Evolutionary conservation across 768 basidiomycete species (phyloP).

Genomic region (Sporobolomyces phaffii): DNA sequence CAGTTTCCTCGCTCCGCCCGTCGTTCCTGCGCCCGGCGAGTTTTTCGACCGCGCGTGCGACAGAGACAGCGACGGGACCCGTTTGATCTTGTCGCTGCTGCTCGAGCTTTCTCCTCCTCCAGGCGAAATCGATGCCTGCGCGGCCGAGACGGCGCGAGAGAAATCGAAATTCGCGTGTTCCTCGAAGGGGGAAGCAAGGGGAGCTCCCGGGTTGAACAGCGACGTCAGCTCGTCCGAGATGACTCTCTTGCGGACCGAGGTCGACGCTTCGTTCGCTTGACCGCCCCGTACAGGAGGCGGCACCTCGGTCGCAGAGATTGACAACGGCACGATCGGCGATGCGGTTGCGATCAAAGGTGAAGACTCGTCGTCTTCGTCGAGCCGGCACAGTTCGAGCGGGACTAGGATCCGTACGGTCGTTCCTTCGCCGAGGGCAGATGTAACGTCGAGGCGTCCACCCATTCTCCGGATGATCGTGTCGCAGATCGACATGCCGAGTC

Average conservation of each 20-base stretch:
- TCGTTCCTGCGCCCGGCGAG: no score
- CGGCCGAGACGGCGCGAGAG: neutral
- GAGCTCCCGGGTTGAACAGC: neutral
- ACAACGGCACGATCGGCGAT: neutral
- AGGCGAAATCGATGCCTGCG: no score
- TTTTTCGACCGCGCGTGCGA: no score
- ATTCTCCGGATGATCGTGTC: constrained; percentile 23
- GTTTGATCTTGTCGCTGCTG: no score
- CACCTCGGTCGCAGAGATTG: neutral
- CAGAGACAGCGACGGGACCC: no score
- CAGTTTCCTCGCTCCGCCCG: neutral
- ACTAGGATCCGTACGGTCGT: constrained; percentile 15
- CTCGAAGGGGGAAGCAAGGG: neutral
- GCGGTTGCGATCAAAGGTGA: no score
- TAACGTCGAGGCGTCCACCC: constrained; percentile 25
- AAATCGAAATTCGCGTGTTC: constrained; percentile 6
- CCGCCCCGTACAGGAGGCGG: neutral
- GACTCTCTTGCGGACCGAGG: neutral
- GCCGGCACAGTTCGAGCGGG: constrained; percentile 16
- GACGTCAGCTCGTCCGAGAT: constrained; percentile 32
- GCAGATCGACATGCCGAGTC: constrained; percentile 22
- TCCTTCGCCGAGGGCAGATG: constrained; percentile 12
- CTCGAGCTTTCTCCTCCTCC: no score
- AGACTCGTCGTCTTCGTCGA: neutral
- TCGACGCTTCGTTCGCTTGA: neutral